Base-by-base conservation (phyloP, 768 basidiomycete species). In the Leccinum incarnatum region DNA sequence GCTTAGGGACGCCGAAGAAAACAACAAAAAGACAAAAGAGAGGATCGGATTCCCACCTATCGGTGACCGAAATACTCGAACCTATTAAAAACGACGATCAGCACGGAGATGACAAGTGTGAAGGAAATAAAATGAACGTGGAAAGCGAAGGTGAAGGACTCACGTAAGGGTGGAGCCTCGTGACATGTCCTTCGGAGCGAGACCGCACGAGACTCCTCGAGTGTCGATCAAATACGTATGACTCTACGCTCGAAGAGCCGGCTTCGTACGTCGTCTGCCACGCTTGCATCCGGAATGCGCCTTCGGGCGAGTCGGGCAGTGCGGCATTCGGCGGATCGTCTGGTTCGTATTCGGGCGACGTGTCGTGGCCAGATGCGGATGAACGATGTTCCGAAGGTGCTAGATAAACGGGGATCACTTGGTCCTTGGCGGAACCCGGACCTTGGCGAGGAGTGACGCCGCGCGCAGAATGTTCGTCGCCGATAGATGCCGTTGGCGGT, bases 291-390 rank as follows among this genome's bases (percentile, higher is more conserved):
- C 57, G 69, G 54, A 65, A 27, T 45, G 64, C 67, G 21, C 66
- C 62, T 21, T 73, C 71, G 12, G 55, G 45, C 7, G 66, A 72
- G 51, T 67, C 55, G 9, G 58, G 50, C 1, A 19, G 60, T 2
- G 53, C 37, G 34, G 60, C 32, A 14, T 65, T 60, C 7, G 63
- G 52, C 7, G 63, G 60, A 47, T 72, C 68, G 12, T 77, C 79
- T 4, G 67, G 66, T 42, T 81, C 78, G 53, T 78, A 77, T n/a
- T 74, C 74, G 10, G 78, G 75, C 1, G 73, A 76, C 34, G 74
- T 63, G 42, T 73, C 75, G 29, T 71, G 70, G 23, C 59, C 67
- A 9, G 65, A 68, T 9, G 57, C 54, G n/a, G 61, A 56, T 2
- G 73, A 70, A 53, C 61, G 53, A 53, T 56, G 61, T 27, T 49